Base-by-base conservation (phyloP, 2,329 filamentous ascomycete species). In the Talaromyces piceae region DNA sequence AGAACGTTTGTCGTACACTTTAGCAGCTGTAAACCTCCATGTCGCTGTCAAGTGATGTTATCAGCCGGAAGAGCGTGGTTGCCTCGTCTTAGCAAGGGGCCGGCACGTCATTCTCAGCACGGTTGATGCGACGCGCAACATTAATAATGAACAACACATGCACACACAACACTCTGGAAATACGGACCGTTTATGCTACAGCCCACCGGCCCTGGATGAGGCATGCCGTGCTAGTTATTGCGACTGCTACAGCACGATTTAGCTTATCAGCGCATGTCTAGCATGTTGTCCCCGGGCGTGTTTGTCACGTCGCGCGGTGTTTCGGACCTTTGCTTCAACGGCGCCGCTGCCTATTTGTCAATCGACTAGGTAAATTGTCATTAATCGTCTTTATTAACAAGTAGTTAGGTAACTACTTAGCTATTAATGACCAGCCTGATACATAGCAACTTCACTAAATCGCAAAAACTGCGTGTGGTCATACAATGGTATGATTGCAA, bases 101-200 rank as follows among this genome's bases (percentile, higher is more conserved):
- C 47, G 44, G 45, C 50, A 49, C 50, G 50, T 37, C 50, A 52
- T 52, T 49, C 39, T 31, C 26, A 33, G 33, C 28, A 20, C 39
- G 46, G 46, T 31, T 52, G 50, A 49, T 49, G 50, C 50, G 50
- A 52, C 33, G 26, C 37, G 39, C 9, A 22, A 2, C 22, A 48
- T 48, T 41, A 48, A 11, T 48, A 48, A 48, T 41, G 16, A 11
- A 13, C 9, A n/a, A 25, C 13, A 8, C 13, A 20, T 28, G 12
- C 25, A 31, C 11, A 16, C 31, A 18, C n/a, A 7, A 11, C 33
- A 9, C 20, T 37, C 5, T 18, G 7, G 4, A 37, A 20, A 7
- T n/a, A n/a, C n/a, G 13, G 16, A 37, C 3, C n/a, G n/a, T n/a
- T n/a, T n/a, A 20, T 20, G 16, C 4, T 8, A 9, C 12, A 18